Conservation (phyloP, 2,329 filamentous ascomycete species). For the Ophiostoma novo-ulmi region DNA sequence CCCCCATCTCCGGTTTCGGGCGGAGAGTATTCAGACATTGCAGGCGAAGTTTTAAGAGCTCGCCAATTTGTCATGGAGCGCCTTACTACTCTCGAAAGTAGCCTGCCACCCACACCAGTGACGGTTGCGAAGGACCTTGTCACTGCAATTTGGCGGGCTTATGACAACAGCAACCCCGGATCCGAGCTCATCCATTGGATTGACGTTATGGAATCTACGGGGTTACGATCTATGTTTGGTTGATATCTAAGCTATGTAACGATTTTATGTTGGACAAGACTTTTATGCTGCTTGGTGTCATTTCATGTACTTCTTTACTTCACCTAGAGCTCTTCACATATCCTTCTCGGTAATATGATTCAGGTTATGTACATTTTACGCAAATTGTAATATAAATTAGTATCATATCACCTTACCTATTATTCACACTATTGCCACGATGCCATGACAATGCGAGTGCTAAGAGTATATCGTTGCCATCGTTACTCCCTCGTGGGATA, state of each 20-base stretch:
- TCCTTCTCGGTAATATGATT: neutral
- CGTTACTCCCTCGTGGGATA: too few species aligned
- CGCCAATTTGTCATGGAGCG: constrained; percentile 13
- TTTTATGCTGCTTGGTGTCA: neutral
- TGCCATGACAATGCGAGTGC: too few species aligned
- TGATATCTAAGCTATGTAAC: neutral
- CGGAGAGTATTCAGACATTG: constrained; percentile 6
- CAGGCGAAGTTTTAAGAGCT: neutral
- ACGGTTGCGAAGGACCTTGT: constrained; percentile 10
- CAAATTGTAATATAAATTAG: neutral
- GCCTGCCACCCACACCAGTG: constrained; percentile 8
- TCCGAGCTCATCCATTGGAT: constrained; percentile 4
- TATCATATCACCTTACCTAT: neutral
- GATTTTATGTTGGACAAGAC: neutral
- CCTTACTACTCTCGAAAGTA: constrained; percentile 11
- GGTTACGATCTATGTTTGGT: constrained; percentile 13
- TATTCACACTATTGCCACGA: too few species aligned
- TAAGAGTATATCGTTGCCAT: too few species aligned
- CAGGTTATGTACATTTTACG: too few species aligned
- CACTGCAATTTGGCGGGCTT: constrained; percentile 3
- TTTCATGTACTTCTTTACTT: neutral
- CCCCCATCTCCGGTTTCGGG: constrained; percentile 2
- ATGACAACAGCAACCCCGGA: neutral
- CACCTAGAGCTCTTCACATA: too few species aligned
- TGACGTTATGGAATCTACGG: constrained; percentile 8